These are phyloP conservation scores for Papilionanthe hybrid DNA, from an alignment of 116 monocot genomes.

Conservation along the genomic window DNA sequence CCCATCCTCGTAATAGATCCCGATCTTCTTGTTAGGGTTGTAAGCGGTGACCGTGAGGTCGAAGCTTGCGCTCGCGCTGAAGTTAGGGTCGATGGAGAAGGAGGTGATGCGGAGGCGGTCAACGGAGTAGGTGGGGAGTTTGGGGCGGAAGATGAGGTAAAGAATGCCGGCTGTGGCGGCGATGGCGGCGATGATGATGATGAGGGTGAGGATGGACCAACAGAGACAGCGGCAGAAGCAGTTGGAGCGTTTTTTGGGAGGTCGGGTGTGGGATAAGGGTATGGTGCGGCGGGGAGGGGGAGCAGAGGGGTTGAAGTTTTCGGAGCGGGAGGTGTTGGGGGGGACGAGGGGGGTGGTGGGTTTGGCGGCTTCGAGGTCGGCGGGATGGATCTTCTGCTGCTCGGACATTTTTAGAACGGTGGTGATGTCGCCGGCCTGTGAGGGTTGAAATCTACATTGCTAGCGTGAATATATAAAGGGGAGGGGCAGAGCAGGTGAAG, in stretches of 20 bases:
- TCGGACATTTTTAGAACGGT: conserved; percentile 31
- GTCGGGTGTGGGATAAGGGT: not conserved
- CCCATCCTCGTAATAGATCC: conserved; percentile 69
- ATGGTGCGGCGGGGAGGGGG: conserved; percentile 16
- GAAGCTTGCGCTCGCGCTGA: conserved; percentile 40
- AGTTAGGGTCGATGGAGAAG: conserved; percentile 26
- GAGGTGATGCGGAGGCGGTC: conserved; percentile 34
- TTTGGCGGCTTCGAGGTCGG: conserved; percentile 40
- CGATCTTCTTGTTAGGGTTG: conserved; percentile 85
- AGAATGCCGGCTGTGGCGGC: conserved; percentile 45
- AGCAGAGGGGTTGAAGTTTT: conserved; percentile 26
- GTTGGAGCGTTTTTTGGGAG: conserved; percentile 21
- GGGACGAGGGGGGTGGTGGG: conserved; percentile 37
- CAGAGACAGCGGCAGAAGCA: conserved; percentile 51
- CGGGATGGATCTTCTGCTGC: conserved; percentile 66
- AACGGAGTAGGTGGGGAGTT: conserved; percentile 50
- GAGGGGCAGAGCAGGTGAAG: not conserved
- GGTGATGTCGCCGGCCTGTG: too few relatives aligned
- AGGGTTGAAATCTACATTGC: too few relatives aligned
- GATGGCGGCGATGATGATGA: conserved; percentile 34
- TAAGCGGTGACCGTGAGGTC: conserved; percentile 60
- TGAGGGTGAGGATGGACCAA: conserved; percentile 31
- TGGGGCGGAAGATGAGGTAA: conserved; percentile 49
- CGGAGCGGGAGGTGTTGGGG: conserved; percentile 24
- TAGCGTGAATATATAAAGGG: not conserved